Base-by-base conservation (phyloP, 331 rosid species). In the Malus hybrid region DNA sequence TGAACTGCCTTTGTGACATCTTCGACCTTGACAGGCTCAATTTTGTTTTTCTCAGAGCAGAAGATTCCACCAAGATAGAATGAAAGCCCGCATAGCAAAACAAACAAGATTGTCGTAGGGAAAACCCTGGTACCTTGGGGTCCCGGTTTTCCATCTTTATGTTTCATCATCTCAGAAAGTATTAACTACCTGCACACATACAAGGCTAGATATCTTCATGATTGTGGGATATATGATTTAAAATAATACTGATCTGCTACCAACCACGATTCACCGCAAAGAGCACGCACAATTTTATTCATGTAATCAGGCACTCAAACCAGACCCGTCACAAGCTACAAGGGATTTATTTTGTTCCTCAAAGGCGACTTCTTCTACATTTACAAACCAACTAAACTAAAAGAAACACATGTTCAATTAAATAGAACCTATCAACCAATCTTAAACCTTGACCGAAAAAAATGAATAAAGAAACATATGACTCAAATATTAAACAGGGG, bases 11-110 rank as follows among this genome's bases (percentile, higher is more conserved):
- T 86, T 71, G 73, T 86, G 24, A 83, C 32, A 46, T 76, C 79
- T 69, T 77, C 63, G 54, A 81, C 74, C 36, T 66, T 71, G 15
- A 20, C 78, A 73, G 75, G 46, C 57, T 79, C 78, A 76, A 88
- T 28, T 19, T 42, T 82, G 52, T 59, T 70, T 59, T 85, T 86
- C 56, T 84, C 88, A 34, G 92, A 77, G 65, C 90, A 85, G 63
- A 86, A 92, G 71, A 86, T 73, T 73, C 99, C 97, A 54, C 99
- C 99, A 13, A 95, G 87, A 79, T 92, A 95, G 86, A 95, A 95
- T 5, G 97, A 89, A 28, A 90, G 65, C 10, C 97, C 97, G 31
- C 97, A 92, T 14, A 95, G 87, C 65, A 79, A 78, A 79, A 89
- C 31, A 52, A 88, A 32, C 62, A 84, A 82, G 70, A 90, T 72